These are phyloP conservation scores for Cyclospora cayetanensis DNA, from an alignment of 169 alveolate genomes.

Conservation along the genomic window DNA sequence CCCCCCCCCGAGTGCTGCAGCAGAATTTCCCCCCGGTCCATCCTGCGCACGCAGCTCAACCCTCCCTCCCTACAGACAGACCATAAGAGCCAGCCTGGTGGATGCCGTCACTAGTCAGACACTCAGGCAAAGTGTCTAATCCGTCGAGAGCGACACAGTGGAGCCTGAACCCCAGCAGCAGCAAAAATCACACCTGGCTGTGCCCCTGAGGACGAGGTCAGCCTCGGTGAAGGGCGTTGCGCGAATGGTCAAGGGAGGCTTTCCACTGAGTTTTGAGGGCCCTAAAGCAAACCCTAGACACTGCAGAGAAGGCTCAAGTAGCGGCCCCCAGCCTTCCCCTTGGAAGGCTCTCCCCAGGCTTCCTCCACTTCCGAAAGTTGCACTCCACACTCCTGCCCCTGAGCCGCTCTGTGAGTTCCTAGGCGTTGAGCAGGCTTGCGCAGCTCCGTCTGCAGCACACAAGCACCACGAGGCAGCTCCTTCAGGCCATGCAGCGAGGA, in stretches of 20 bases:
- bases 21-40: background rate
- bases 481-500: too few species aligned
- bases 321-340: background rate
- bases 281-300: slow-evolving; percentile 6
- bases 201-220: slow-evolving; percentile 13
- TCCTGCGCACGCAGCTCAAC: background rate
- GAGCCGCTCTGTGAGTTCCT: background rate
- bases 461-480: background rate
- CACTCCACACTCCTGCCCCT: background rate
- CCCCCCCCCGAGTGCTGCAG: background rate
- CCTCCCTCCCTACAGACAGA: background rate
- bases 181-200: background rate
- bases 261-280: background rate
- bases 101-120: too few species aligned
- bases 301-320: slow-evolving; percentile 17
- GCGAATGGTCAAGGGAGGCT: background rate
- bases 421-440: too few species aligned
- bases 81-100: too few species aligned
- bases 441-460: background rate
- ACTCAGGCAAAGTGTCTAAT: too few species aligned
- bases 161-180: background rate
- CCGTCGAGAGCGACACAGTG: too few species aligned
- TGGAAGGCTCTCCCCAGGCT: background rate
- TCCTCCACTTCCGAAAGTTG: background rate
- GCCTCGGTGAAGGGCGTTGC: background rate